Percentiles rank a stretch among this genome's conserved stretches.
Evolutionary conservation across 768 basidiomycete genomes (phyloP).

Genomic region (Phallus indusiatus): DNA sequence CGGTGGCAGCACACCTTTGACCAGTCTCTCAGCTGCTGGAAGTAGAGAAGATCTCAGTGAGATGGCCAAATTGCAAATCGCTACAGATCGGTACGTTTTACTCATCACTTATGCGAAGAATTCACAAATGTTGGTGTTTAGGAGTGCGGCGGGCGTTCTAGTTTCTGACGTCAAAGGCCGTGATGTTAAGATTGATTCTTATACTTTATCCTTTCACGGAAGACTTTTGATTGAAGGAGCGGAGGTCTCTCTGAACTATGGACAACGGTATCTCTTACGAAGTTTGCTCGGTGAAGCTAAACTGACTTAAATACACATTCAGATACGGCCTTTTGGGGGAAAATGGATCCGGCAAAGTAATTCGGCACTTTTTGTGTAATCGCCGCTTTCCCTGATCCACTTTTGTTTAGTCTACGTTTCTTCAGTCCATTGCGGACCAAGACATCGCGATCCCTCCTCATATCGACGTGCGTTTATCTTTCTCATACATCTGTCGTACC

Average conservation of each 20-base stretch:
- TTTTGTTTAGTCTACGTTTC: conserved; percentile 72
- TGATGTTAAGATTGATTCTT: conserved; percentile 96
- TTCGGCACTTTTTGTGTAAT: conserved; percentile 9
- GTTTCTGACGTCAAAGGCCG: conserved; percentile 87
- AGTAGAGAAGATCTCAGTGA: conserved; percentile 71
- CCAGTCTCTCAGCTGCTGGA: conserved; percentile 68
- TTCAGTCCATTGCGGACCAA: conserved; percentile 90
- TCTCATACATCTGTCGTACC: not conserved
- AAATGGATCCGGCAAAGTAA: conserved; percentile 97
- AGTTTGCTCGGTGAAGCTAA: not conserved
- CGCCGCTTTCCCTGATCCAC: not conserved
- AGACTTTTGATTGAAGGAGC: conserved; percentile 59
- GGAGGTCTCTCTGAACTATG: conserved; percentile 76
- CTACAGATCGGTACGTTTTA: conserved; percentile 69
- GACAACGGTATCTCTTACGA: conserved; percentile 44
- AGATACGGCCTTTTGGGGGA: conserved; percentile 91
- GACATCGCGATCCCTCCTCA: conserved; percentile 92
- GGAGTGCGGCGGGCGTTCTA: conserved; percentile 87
- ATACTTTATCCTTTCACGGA: conserved; percentile 95
- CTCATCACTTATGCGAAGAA: not conserved
- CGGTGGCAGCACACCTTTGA: conserved; percentile 72
- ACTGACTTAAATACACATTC: not conserved
- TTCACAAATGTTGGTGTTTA: conserved; percentile 19
- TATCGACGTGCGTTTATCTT: conserved; percentile 51
- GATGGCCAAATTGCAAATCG: conserved; percentile 86